Percentiles rank a stretch among this genome's conserved stretches.
Evolutionary conservation across 1,139 yeast genomes (phyloP).

Genomic region (Yamadazyma mexicana): DNA sequence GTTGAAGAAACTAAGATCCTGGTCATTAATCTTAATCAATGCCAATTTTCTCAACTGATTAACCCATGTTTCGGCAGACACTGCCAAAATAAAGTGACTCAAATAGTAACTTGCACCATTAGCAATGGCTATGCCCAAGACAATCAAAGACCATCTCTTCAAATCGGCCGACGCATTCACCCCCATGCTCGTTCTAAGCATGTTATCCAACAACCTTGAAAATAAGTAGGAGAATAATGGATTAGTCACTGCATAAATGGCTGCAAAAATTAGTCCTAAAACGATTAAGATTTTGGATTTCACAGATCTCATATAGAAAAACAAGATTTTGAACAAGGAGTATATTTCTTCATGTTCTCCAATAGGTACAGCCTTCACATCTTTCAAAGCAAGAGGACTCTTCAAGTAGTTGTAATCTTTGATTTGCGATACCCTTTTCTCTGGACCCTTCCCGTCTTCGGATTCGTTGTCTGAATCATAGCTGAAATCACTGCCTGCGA

Average conservation of each 20-base stretch:
- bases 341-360: slow-evolving; percentile 15
- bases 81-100: slow-evolving; percentile 51
- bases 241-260: slow-evolving; percentile 60
- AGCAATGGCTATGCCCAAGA: slow-evolving; percentile 56
- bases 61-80: slow-evolving; percentile 71
- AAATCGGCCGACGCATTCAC: slow-evolving; percentile 25
- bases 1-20: slow-evolving; percentile 58
- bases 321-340: slow-evolving; percentile 12
- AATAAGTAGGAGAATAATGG: slow-evolving; percentile 82
- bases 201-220: slow-evolving; percentile 62
- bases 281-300: slow-evolving; percentile 35
- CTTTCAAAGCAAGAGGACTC: slow-evolving; percentile 26
- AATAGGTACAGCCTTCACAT: slow-evolving; percentile 13
- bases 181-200: slow-evolving; percentile 46
- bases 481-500: slow-evolving; percentile 1
- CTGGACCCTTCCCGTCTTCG: not conserved
- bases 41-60: slow-evolving; percentile 50
- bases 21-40: slow-evolving; percentile 50
- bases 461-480: slow-evolving; percentile 2
- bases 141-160: slow-evolving; percentile 64
- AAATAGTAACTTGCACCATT: slow-evolving; percentile 62
- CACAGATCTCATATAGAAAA: slow-evolving; percentile 18
- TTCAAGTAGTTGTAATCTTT: slow-evolving; percentile 19
- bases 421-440: slow-evolving; percentile 5
- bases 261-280: slow-evolving; percentile 54